Percentiles rank a stretch among this genome's conserved stretches.
These are phyloP conservation scores for Monocercomonoides exilis DNA, from an alignment of 78 protist genomes.

Conservation along the genomic window DNA sequence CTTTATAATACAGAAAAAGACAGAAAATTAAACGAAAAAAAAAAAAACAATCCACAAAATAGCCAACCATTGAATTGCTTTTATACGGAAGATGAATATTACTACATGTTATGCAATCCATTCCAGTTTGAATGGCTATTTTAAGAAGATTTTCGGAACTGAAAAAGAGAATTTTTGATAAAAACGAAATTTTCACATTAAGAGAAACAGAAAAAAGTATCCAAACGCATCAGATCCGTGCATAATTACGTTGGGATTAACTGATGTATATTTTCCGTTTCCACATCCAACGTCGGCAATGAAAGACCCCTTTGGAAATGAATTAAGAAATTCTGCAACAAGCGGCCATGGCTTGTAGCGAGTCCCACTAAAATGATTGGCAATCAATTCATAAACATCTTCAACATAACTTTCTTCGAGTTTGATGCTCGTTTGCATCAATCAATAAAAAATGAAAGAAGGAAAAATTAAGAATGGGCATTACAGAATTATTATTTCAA, in stretches of 20 bases:
- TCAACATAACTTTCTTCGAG: conserved; percentile 38
- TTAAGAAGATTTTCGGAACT: not conserved
- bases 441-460: too few relatives aligned
- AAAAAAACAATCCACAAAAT: not conserved
- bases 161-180: not conserved
- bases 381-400: conserved; percentile 44
- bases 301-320: not conserved
- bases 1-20: not conserved
- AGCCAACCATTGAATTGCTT: not conserved
- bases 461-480: too few relatives aligned
- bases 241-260: not conserved
- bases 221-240: not conserved
- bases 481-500: too few relatives aligned
- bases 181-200: not conserved
- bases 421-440: too few relatives aligned
- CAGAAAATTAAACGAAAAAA: not conserved
- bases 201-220: not conserved
- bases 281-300: conserved; percentile 62
- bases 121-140: not conserved
- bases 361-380: conserved; percentile 47
- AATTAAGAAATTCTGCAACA: conserved; percentile 22
- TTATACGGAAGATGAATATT: conserved; percentile 20
- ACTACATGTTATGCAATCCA: not conserved
- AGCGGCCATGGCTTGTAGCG: conserved; percentile 48
- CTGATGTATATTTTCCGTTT: conserved; percentile 42